phyloP scores from a whole-genome alignment of 2,329 filamentous ascomycete genomes.

The Metarhizium guizhouense region DNA sequence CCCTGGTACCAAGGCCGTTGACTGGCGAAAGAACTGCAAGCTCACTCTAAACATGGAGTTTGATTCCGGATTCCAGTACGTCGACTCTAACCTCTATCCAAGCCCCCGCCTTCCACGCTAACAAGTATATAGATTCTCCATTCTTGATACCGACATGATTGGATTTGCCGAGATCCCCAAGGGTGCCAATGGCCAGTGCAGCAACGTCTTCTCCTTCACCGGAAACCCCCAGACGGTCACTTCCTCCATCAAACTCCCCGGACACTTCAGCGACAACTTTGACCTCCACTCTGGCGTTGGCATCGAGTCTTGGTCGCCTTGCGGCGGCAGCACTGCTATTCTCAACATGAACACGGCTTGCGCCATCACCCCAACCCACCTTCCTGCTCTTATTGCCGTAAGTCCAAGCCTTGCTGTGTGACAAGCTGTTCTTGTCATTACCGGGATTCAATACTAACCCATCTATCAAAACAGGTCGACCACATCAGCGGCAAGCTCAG shows the following conservation, averaged over 20 bases:
- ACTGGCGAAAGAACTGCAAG: constrained; percentile 20
- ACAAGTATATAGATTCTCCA: constrained; percentile 13
- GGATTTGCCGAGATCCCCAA: constrained; percentile 17
- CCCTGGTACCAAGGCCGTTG: constrained; percentile 10
- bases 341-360: constrained; percentile 20
- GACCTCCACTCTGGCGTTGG: constrained; percentile 12
- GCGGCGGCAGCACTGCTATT: constrained; percentile 18
- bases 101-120: background rate
- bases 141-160: constrained; percentile 17
- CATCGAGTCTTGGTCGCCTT: constrained; percentile 14
- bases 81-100: background rate
- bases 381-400: constrained; percentile 17
- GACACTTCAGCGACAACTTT: constrained; percentile 14
- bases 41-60: constrained; percentile 17
- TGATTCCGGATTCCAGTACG: constrained; percentile 16
- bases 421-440: too few species aligned
- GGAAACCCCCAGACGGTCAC: constrained; percentile 13
- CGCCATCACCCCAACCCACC: constrained; percentile 13
- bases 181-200: constrained; percentile 13
- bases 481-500: constrained; percentile 17
- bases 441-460: too few species aligned
- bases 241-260: constrained; percentile 10
- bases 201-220: constrained; percentile 18
- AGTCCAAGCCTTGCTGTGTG: constrained; percentile 1
- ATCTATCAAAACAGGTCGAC: constrained; percentile 11